Evolutionary conservation across 495 filamentous ascomycete genomes (phyloP), one percentile per base, ranked within the genome.

Genomic region (Penicillium diatomitis): DNA sequence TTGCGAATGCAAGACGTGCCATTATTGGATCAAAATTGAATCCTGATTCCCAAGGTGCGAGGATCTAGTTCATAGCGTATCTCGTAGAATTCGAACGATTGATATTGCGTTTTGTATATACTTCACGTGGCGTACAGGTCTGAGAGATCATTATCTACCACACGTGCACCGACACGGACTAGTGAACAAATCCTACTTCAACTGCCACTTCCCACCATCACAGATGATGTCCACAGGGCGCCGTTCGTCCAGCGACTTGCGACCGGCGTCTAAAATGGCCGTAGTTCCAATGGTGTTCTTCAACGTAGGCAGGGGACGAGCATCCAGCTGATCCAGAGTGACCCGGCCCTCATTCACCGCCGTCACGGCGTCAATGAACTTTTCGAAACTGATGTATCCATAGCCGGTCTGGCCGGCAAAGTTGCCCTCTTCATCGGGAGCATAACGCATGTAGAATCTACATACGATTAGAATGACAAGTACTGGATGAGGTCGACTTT

Each of bases 401-500:
- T 96, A 96, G 1, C 90, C 90, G 5, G 81, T 85, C 65, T 96
- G 90, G 20, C 90, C 90, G 33, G 77, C 79, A 61, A 96, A 96
- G 68, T 95, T 95, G 11, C 90, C 90, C 64, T 95, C 87, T 64
- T 96, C 90, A 54, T 95, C 90, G 9, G 90, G 90, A 8, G 90
- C 90, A 59, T 96, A 96, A 56, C 83, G 80, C 90, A 96, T 96
- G 61, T 96, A 96, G 71, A 96, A 96, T 33, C 71, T 74, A 12
- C 46, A 20, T n/a, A 30, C 20, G n/a, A 8, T 9, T 6, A 32
- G 41, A 37, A 11, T 30, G 44, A 33, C 27, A 6, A 6, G 38
- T 20, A 10, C 54, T 50, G 51, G 31, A 58, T 32, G 32, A 28
- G 27, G 27, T 9, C 32, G 5, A 45, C 8, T 20, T 4, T 27